Percentiles rank a stretch among this genome's conserved stretches.
These are phyloP conservation scores for Clitoria ternatea DNA, from an alignment of 306 rosid genomes.

Conservation along the genomic window DNA sequence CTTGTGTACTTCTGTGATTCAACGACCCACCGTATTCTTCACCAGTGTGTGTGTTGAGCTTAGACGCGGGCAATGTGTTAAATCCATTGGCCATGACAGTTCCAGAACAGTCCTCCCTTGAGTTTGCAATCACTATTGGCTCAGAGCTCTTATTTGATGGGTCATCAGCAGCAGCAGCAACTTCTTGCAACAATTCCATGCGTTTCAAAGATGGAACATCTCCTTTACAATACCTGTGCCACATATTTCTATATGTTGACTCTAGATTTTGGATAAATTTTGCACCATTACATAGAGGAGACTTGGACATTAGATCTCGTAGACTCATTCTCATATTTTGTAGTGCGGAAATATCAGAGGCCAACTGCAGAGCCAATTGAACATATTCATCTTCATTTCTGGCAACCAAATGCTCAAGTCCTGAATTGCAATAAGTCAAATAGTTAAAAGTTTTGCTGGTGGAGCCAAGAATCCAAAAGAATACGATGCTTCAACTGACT, in stretches of 20 bases:
- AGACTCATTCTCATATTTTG: constrained; percentile 68
- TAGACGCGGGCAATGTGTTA: constrained; percentile 26
- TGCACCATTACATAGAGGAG: constrained; percentile 72
- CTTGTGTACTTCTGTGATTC: constrained; percentile 33
- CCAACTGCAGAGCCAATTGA: constrained; percentile 67
- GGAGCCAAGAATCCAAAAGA: not conserved
- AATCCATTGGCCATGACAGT: constrained; percentile 57
- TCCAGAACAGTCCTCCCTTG: constrained; percentile 38
- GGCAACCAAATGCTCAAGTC: constrained; percentile 61
- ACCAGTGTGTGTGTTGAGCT: constrained; percentile 3
- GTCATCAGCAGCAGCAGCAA: constrained; percentile 21
- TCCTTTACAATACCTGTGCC: constrained; percentile 79
- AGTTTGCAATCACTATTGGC: not conserved
- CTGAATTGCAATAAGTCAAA: constrained; percentile 34
- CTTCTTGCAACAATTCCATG: constrained; percentile 43
- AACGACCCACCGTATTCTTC: constrained; percentile 54
- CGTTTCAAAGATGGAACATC: constrained; percentile 70
- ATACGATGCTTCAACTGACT: not conserved
- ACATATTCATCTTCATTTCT: constrained; percentile 76
- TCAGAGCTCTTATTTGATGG: constrained; percentile 25
- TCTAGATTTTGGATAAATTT: constrained; percentile 61
- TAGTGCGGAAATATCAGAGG: constrained; percentile 66
- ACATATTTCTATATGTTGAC: constrained; percentile 62
- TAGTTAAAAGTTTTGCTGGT: not conserved
- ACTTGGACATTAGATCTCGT: constrained; percentile 66